Conservation (phyloP, 495 filamentous ascomycete species). For the Daldinia grandis region DNA sequence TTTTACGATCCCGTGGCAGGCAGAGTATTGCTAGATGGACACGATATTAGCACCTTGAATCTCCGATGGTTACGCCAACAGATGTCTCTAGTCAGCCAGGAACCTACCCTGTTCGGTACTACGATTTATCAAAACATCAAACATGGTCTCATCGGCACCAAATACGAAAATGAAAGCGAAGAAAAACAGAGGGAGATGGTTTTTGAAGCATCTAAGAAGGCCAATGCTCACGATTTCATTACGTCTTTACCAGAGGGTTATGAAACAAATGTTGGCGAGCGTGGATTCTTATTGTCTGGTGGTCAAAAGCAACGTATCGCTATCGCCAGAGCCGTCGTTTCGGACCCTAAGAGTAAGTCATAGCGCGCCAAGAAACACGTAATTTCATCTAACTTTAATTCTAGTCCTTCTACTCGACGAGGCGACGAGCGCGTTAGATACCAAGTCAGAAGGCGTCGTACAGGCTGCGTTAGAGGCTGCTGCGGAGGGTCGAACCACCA, state of each 20-base stretch:
- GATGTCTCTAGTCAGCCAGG: conserved; percentile 85
- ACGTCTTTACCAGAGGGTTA: conserved; percentile 84
- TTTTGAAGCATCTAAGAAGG: conserved; percentile 82
- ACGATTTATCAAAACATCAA: conserved; percentile 88
- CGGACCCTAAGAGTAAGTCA: conserved; percentile 76
- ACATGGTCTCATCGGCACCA: conserved; percentile 87
- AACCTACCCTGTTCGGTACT: conserved; percentile 83
- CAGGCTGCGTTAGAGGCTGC: conserved; percentile 91
- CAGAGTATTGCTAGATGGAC: conserved; percentile 80
- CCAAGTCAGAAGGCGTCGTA: conserved; percentile 92
- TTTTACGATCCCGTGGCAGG: conserved; percentile 92
- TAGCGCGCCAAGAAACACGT: background rate
- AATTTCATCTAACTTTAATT: conserved; percentile 27
- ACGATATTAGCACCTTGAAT: conserved; percentile 82
- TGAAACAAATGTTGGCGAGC: conserved; percentile 93
- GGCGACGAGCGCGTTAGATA: conserved; percentile 94
- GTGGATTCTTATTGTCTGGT: conserved; percentile 89
- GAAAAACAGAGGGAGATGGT: conserved; percentile 75
- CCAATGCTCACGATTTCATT: conserved; percentile 95
- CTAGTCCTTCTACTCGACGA: conserved; percentile 87
- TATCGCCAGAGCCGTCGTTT: conserved; percentile 87
- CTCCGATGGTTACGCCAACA: conserved; percentile 91
- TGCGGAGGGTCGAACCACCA: conserved; percentile 89
- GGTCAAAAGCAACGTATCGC: conserved; percentile 96
- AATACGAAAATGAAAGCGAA: conserved; percentile 69